Conservation (phyloP, 2,329 filamentous ascomycete species). For the Pleurostoma richardsiae region DNA sequence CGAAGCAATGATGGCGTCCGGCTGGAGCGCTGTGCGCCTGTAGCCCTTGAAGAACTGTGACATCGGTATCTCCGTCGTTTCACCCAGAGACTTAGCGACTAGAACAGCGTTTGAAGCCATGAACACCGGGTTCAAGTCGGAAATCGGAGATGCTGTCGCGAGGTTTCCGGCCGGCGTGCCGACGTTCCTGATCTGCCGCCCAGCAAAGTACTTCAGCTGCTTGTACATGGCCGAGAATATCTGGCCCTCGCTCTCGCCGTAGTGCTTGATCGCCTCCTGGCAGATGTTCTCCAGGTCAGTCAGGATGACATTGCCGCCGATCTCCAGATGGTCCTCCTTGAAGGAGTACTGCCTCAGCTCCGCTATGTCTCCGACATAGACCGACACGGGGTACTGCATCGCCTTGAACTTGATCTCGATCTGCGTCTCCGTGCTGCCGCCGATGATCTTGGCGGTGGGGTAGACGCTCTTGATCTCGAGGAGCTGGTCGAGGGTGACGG, state of each 20-base stretch:
- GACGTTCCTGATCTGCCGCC: slow-evolving; percentile 94
- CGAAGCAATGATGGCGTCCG: slow-evolving; percentile 78
- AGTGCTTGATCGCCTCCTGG: slow-evolving; percentile 71
- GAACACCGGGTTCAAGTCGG: slow-evolving; percentile 90
- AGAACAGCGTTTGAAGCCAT: slow-evolving; percentile 80
- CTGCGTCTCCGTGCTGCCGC: slow-evolving; percentile 93
- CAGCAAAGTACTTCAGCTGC: slow-evolving; percentile 91
- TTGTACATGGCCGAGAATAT: slow-evolving; percentile 89
- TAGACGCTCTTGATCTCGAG: slow-evolving; percentile 85
- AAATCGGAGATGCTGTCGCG: slow-evolving; percentile 92
- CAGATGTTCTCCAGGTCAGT: slow-evolving; percentile 89
- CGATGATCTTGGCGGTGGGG: slow-evolving; percentile 88
- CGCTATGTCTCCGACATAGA: slow-evolving; percentile 89
- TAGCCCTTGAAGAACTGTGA: slow-evolving; percentile 90
- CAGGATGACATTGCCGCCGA: slow-evolving; percentile 87
- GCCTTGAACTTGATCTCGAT: slow-evolving; percentile 99
- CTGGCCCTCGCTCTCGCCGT: slow-evolving; percentile 67
- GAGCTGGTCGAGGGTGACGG: slow-evolving; percentile 79
- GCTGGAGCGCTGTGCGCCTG: slow-evolving; percentile 72
- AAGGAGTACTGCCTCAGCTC: slow-evolving; percentile 81
- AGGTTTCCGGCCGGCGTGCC: slow-evolving; percentile 93
- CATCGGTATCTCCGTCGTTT: slow-evolving; percentile 86
- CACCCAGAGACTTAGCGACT: slow-evolving; percentile 69
- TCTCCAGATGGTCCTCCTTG: slow-evolving; percentile 75
- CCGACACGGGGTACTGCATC: slow-evolving; percentile 81